Evolutionary conservation across 2,329 filamentous ascomycete species (phyloP), one percentile per base, ranked within the genome.

Genomic region (Aspergillus awamori): DNA sequence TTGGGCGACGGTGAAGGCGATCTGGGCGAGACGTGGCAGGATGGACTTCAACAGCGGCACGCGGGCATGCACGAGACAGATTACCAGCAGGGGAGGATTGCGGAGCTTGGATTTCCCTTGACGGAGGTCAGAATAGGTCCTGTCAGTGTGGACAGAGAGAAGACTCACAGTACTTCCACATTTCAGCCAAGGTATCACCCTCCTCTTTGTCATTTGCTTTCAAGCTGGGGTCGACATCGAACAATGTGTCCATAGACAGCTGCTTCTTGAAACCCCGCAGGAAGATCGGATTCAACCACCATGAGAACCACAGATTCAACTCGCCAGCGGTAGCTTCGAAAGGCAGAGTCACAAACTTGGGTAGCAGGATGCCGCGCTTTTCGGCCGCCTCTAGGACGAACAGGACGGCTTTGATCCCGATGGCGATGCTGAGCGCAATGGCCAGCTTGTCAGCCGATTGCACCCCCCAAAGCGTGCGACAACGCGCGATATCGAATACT

Each of bases 1-100:
- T 39, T 83, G 81, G 5, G 77, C 73, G 56, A 82, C 81, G 5
- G 68, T 76, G 64, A 83, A 81, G 4, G 70, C 80, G 1, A 73
- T 74, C 24, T 74, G 73, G 8, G 73, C 69, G 2, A 81, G 64
- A 0, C 80, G 74, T 2, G 80, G 77, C 4, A 76, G 43, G 4
- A 81, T 67, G 13, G 2, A 73, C 36, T 43, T 47, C 58, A 64
- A 26, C 6, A 41, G 38, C 2, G 38, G 38, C n/a, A n/a, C 38
- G 7, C 38, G 38, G 7, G 10, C 11, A 41, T 41, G 38, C 38
- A 41, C 38, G 7, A 41, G 15, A 17, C 38, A 41, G 8, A 41
- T 17, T 2, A 41, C 6, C n/a, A 41, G 38, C 3, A 41, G n/a
- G n/a, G 38, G n/a, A 1, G 38, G 38, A 41, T 41, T 41, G 38